Evolutionary conservation across 2,329 filamentous ascomycete species (phyloP).

Genomic region (Tolypocladium cylindrosporum): DNA sequence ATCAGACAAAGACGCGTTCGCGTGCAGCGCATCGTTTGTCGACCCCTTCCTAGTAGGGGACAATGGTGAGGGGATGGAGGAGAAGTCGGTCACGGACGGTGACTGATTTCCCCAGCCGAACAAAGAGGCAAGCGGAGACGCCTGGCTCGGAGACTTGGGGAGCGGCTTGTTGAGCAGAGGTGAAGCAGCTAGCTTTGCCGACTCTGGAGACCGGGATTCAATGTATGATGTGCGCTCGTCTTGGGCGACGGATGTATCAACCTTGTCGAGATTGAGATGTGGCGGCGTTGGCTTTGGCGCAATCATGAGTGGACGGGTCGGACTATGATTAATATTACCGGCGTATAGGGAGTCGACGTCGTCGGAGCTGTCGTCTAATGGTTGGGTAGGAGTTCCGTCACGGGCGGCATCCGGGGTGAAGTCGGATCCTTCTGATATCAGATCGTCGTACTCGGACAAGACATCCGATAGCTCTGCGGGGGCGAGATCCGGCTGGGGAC

Average conservation of each 20-base stretch:
- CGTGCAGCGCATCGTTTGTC: conserved; percentile 20
- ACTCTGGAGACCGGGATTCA: conserved; percentile 15
- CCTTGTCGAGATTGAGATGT: conserved; percentile 39
- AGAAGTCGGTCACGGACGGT: conserved; percentile 39
- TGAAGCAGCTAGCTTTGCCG: conserved; percentile 14
- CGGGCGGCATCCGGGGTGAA: conserved; percentile 13
- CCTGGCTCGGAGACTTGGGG: conserved; percentile 41
- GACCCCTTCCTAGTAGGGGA: conserved; percentile 28
- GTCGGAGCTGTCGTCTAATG: conserved; percentile 18
- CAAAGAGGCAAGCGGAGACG: conserved; percentile 38
- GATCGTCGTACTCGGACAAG: conserved; percentile 32
- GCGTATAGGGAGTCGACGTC: conserved; percentile 15
- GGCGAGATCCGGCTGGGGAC: conserved; percentile 28
- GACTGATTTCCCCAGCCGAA: conserved; percentile 43
- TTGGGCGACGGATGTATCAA: conserved; percentile 20
- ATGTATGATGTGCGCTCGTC: conserved; percentile 14
- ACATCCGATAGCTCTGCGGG: conserved; percentile 32
- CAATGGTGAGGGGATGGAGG: conserved; percentile 43
- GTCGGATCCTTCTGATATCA: conserved; percentile 26
- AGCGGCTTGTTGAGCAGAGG: conserved; percentile 43
- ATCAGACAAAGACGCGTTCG: conserved; percentile 20
- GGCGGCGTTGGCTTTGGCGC: conserved; percentile 40
- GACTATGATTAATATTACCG: conserved; percentile 26
- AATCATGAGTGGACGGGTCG: conserved; percentile 35
- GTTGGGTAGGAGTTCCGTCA: conserved; percentile 15